Evolutionary conservation across 805 yeast genomes (phyloP).

Genomic region (Ogataea pilisensis): DNA sequence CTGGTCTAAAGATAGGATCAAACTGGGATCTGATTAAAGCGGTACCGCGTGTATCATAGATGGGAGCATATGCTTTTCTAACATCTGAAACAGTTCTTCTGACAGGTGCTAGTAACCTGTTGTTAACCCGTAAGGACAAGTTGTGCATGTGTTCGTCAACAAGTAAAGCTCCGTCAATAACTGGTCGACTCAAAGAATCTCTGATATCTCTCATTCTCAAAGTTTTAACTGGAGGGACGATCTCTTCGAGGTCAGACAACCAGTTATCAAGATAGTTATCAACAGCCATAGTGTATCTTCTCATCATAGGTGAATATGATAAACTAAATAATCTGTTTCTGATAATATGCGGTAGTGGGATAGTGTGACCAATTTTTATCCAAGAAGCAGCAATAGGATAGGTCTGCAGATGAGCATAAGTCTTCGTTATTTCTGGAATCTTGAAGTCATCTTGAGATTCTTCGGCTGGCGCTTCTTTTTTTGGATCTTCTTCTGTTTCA

Average conservation of each 20-base stretch:
- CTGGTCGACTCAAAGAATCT: conserved; percentile 49
- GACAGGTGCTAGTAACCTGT: conserved; percentile 42
- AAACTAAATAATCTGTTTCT: conserved; percentile 20
- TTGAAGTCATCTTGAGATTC: neutral
- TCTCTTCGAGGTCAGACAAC: conserved; percentile 53
- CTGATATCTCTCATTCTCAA: conserved; percentile 46
- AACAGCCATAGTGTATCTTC: conserved; percentile 22
- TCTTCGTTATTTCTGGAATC: conserved; percentile 26
- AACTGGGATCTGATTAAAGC: conserved; percentile 58
- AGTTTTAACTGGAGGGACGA: conserved; percentile 57
- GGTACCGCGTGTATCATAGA: conserved; percentile 57
- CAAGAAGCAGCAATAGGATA: conserved; percentile 44
- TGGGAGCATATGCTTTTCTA: conserved; percentile 45
- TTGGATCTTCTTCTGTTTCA: neutral
- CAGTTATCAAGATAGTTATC: conserved; percentile 54
- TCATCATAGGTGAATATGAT: conserved; percentile 23
- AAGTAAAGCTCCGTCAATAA: conserved; percentile 36
- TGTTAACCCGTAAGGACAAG: conserved; percentile 30
- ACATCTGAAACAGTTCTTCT: conserved; percentile 42
- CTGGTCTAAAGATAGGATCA: conserved; percentile 60
- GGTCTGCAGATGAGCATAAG: conserved; percentile 38
- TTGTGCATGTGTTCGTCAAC: conserved; percentile 33
- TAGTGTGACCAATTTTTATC: conserved; percentile 23
- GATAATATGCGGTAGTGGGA: conserved; percentile 26
- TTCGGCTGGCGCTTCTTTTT: neutral